These are phyloP conservation scores for Hemisphaericaspora lyxosophila DNA, from an alignment of 1,139 yeast genomes.

Conservation along the genomic window DNA sequence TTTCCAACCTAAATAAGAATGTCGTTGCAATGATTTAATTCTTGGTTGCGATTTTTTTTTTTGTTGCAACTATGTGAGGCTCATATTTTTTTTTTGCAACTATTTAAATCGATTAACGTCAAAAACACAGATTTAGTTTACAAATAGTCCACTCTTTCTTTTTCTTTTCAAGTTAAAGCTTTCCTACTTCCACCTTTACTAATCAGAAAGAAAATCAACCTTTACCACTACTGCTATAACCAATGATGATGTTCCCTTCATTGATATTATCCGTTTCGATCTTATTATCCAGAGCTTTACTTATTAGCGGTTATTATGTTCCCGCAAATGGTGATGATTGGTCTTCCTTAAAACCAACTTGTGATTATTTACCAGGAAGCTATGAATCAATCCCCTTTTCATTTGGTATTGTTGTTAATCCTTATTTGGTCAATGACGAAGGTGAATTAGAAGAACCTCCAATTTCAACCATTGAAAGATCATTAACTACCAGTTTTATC, in stretches of 20 bases:
- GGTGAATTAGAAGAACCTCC: constrained; percentile 18
- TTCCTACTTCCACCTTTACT: not conserved
- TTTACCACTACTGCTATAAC: too few species aligned
- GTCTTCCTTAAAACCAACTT: constrained; percentile 30
- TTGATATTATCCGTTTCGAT: not conserved
- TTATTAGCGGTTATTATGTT: constrained; percentile 17
- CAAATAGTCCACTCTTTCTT: constrained; percentile 3
- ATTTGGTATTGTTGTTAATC: constrained; percentile 38
- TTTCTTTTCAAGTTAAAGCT: not conserved
- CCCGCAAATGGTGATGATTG: constrained; percentile 39
- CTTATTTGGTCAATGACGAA: constrained; percentile 19
- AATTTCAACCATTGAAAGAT: constrained; percentile 16
- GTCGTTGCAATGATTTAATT: not conserved
- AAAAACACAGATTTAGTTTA: not conserved
- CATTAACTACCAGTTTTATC: constrained; percentile 20
- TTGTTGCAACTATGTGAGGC: not conserved
- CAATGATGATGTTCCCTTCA: not conserved
- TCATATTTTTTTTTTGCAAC: constrained; percentile 5
- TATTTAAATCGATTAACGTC: constrained; percentile 3
- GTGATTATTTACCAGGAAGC: constrained; percentile 19
- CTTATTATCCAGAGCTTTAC: not conserved
- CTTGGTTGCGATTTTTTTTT: not conserved
- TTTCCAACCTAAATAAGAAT: too few species aligned
- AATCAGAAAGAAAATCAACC: not conserved
- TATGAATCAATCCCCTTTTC: constrained; percentile 27